phyloP scores from a whole-genome alignment of 352 stramenopile genomes.

The Globisporangium irregulare region DNA sequence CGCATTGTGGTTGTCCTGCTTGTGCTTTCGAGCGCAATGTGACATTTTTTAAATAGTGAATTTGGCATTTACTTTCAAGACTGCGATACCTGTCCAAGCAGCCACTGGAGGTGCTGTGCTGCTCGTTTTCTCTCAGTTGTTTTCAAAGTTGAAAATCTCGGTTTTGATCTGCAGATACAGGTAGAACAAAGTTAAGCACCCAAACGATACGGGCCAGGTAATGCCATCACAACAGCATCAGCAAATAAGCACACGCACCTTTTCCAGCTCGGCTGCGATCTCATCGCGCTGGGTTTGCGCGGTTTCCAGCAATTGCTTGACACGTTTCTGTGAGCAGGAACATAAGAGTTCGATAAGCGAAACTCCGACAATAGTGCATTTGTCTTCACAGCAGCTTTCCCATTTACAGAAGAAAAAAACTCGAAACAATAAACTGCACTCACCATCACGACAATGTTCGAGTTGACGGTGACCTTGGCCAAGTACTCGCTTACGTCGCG shows the following conservation, averaged over 20 bases:
- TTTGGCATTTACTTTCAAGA: background rate
- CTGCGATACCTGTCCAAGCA: background rate
- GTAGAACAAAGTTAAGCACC: background rate
- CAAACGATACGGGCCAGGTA: background rate
- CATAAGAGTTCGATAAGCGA: background rate
- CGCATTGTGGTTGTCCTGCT: background rate
- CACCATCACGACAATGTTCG: constrained; percentile 84
- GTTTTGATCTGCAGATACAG: constrained; percentile 5
- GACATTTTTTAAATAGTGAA: background rate
- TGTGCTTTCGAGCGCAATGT: background rate
- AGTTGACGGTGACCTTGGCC: constrained; percentile 66
- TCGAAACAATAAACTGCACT: background rate
- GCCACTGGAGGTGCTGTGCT: background rate
- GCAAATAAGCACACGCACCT: constrained; percentile 16
- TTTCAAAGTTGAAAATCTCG: constrained; percentile 9
- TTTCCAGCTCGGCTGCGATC: constrained; percentile 51
- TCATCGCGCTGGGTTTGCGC: constrained; percentile 51
- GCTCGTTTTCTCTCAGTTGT: background rate
- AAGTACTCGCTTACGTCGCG: constrained; percentile 62
- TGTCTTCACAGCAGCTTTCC: background rate
- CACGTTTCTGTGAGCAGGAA: constrained; percentile 8
- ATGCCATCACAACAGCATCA: background rate
- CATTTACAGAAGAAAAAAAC: background rate
- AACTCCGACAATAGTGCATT: background rate
- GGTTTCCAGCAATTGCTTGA: constrained; percentile 80